phyloP scores from a whole-genome alignment of 768 basidiomycete genomes.

The Atractiella rhizophila region DNA sequence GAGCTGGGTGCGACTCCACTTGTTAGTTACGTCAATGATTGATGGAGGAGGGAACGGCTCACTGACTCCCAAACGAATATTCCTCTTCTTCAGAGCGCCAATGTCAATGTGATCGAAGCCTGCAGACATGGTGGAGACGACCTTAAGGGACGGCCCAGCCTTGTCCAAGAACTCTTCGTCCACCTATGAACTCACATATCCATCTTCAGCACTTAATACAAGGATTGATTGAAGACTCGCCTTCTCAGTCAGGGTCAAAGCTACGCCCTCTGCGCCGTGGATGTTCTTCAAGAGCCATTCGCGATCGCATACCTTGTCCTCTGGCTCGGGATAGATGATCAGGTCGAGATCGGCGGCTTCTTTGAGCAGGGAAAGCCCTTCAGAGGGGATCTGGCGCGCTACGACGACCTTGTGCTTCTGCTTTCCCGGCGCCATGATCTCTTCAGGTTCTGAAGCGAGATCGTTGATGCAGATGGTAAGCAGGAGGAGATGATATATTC shows the following conservation, averaged over 20 bases:
- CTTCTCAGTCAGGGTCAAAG: constrained; percentile 45
- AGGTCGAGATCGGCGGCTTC: not conserved
- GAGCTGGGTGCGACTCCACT: constrained; percentile 25
- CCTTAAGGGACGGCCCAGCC: constrained; percentile 50
- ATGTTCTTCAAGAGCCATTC: constrained; percentile 51
- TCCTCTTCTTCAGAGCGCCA: constrained; percentile 32
- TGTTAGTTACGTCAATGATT: not conserved
- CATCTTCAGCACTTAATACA: constrained; percentile 6
- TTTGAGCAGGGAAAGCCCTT: constrained; percentile 13
- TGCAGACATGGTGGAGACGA: constrained; percentile 84
- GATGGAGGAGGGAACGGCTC: not conserved
- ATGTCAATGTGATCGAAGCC: constrained; percentile 70
- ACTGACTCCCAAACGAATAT: constrained; percentile 55
- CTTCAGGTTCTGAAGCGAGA: too few relatives aligned
- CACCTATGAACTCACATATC: constrained; percentile 27
- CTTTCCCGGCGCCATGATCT: too few relatives aligned
- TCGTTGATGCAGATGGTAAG: too few relatives aligned
- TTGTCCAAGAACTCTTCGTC: constrained; percentile 45
- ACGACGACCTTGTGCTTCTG: constrained; percentile 17
- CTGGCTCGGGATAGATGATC: constrained; percentile 27
- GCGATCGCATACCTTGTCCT: constrained; percentile 34
- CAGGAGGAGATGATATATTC: too few relatives aligned
- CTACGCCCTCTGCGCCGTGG: constrained; percentile 33
- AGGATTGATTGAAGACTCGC: constrained; percentile 22
- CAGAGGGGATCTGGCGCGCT: constrained; percentile 13